Base-by-base conservation (phyloP, 2,329 filamentous ascomycete genomes). In the Akanthomyces uredinophilus region DNA sequence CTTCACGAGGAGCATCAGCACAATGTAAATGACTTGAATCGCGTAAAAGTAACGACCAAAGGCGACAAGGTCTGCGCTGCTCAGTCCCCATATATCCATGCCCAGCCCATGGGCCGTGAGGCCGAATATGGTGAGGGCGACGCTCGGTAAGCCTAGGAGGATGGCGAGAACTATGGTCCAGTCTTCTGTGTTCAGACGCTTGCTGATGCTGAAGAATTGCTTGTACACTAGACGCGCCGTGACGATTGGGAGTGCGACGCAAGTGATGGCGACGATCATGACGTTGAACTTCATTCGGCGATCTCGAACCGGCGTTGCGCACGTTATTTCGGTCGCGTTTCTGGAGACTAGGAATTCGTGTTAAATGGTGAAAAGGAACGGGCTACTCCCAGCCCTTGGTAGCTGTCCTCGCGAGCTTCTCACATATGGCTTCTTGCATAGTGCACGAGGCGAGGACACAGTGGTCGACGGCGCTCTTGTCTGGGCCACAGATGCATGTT, bases 51-150 rank as follows among this genome's bases (percentile, higher is more conserved):
- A 73, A 32, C 72, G 68, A 6, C 75, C 66, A 54, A 82, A 77
- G 1, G 69, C 67, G 41, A 75, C 77, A 46, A 39, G 37, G 82
- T 72, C n/a, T 73, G 63, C 1, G 72, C 68, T 4, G 72, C 70
- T 1, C 13, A 81, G 63, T 2, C 75, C 77, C 78, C 79, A 81
- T 11, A 81, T 72, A 58, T 82, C 79, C 41, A 64, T 71, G 13
- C 79, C 78, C 1, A 81, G 69, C 3, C 79, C 80, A 60, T 76
- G 68, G 51, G 69, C 66, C 0, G 66, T 66, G n/a, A 68, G 66
- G 14, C 70, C 69, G 41, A 66, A 65, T n/a, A 70, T 64, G 43
- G 69, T 71, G 50, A 77, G 67, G 57, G 71, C 60, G 5, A 67
- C 70, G 37, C 67, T 70, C 6, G 72, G 68, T 3, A 72, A 62